A percentile compares a stretch with the other conserved stretches of the same genome.
Conservation (phyloP, 2,329 filamentous ascomycete genomes). For the Hymenoscyphus occultus region DNA sequence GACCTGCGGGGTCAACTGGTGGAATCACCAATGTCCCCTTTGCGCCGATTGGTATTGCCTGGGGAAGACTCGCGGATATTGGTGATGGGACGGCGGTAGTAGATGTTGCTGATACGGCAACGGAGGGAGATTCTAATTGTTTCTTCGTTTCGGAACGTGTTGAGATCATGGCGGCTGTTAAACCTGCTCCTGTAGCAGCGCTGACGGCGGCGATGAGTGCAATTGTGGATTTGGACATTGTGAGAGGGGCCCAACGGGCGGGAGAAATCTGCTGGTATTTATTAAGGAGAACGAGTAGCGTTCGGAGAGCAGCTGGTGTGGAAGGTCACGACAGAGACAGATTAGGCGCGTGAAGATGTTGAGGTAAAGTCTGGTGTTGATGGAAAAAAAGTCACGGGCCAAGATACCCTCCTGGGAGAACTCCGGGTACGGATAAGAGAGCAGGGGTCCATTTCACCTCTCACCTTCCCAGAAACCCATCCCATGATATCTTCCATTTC, state of each 20-base stretch:
- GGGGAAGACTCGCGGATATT: conserved; percentile 32
- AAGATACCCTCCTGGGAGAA: not conserved
- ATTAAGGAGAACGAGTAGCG: conserved; percentile 16
- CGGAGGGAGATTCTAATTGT: conserved; percentile 33
- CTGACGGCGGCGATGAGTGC: conserved; percentile 73
- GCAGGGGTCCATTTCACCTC: not conserved
- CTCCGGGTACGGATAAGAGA: not conserved
- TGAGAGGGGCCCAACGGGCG: conserved; percentile 29
- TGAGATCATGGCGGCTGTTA: conserved; percentile 66
- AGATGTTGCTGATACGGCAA: conserved; percentile 26
- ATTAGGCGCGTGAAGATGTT: conserved; percentile 25
- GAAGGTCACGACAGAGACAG: conserved; percentile 27
- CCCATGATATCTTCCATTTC: not conserved
- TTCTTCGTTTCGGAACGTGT: conserved; percentile 49
- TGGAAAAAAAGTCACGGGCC: conserved; percentile 24
- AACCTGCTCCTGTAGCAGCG: conserved; percentile 71
- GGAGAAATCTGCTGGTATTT: conserved; percentile 17
- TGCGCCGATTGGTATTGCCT: conserved; percentile 29
- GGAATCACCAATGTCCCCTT: conserved; percentile 25
- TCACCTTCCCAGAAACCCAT: not conserved
- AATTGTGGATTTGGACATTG: conserved; percentile 76
- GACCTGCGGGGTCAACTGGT: conserved; percentile 69
- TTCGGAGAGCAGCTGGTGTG: conserved; percentile 14
- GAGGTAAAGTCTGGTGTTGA: conserved; percentile 20
- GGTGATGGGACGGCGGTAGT: conserved; percentile 32